These are phyloP conservation scores for Nicotiana attenuata DNA, from an alignment of 257 asterid genomes.

Conservation along the genomic window DNA sequence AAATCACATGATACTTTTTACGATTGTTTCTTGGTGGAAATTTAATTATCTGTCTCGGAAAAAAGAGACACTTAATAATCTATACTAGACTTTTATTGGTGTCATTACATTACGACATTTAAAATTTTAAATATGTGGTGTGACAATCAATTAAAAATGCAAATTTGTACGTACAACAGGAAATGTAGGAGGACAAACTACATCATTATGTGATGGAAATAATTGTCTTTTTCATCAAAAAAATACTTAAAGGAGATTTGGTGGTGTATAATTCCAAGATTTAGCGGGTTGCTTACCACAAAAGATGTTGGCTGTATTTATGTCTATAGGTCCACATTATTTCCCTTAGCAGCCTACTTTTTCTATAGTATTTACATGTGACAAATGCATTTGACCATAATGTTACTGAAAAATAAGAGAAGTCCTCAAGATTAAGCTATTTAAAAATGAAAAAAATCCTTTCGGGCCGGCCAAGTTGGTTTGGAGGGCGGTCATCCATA, in stretches of 20 bases:
- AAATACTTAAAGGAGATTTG: constrained; percentile 12
- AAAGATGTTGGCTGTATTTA: constrained; percentile 11
- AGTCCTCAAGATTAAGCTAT: not conserved
- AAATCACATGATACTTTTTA: too few relatives aligned
- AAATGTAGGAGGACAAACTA: not conserved
- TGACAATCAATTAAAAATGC: not conserved
- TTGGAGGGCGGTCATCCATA: too few relatives aligned
- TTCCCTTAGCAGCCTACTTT: constrained; percentile 11
- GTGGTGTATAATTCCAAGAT: constrained; percentile 17
- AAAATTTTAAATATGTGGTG: not conserved
- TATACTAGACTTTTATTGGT: not conserved
- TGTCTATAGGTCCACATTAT: not conserved
- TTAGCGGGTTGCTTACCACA: constrained; percentile 19
- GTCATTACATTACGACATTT: not conserved
- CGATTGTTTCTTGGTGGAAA: not conserved
- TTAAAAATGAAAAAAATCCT: too few relatives aligned
- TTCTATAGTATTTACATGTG: constrained; percentile 9
- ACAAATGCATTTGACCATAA: constrained; percentile 7
- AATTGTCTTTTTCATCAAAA: not conserved
- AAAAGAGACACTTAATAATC: not conserved
- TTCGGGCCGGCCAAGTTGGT: too few relatives aligned
- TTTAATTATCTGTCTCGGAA: not conserved
- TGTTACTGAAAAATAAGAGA: not conserved
- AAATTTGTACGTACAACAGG: not conserved
- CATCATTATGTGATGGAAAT: not conserved